phyloP scores from a whole-genome alignment of 768 basidiomycete genomes.

The Agrocybe chaxingu region DNA sequence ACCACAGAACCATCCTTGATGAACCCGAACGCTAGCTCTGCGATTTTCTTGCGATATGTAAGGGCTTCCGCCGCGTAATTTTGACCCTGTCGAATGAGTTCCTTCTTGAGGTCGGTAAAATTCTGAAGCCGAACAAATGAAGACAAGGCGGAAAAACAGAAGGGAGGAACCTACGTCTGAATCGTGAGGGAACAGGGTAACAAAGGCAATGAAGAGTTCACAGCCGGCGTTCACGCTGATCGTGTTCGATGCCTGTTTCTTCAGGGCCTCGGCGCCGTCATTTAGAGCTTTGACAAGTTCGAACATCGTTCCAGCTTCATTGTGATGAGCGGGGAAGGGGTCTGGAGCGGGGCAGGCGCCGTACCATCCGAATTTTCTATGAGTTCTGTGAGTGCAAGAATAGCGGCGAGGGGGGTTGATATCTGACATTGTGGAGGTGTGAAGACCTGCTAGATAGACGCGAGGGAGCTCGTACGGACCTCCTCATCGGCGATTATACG shows the following conservation, averaged over 20 bases:
- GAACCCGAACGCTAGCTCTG: conserved; percentile 84
- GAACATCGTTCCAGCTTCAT: conserved; percentile 83
- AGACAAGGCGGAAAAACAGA: not conserved
- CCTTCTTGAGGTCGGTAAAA: conserved; percentile 79
- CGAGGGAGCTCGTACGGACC: conserved; percentile 35
- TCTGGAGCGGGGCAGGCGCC: conserved; percentile 11
- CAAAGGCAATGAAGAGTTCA: conserved; percentile 87
- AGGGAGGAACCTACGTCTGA: conserved; percentile 54
- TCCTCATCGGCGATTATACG: conserved; percentile 61
- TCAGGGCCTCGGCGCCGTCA: conserved; percentile 65
- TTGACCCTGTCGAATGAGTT: conserved; percentile 78
- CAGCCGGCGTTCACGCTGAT: conserved; percentile 88
- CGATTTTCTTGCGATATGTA: conserved; percentile 87
- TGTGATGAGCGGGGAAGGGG: conserved; percentile 8
- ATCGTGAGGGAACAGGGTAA: conserved; percentile 80
- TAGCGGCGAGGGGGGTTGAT: conserved; percentile 83
- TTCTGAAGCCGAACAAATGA: conserved; percentile 43
- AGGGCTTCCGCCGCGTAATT: conserved; percentile 76
- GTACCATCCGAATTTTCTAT: conserved; percentile 77
- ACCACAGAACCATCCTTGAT: conserved; percentile 94
- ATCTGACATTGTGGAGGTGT: conserved; percentile 40
- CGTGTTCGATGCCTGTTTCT: conserved; percentile 63
- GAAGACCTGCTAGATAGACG: not conserved
- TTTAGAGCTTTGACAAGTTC: conserved; percentile 87
- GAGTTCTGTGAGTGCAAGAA: conserved; percentile 78